Conservation (phyloP, 805 yeast species). For the Suhomyces sp. region DNA sequence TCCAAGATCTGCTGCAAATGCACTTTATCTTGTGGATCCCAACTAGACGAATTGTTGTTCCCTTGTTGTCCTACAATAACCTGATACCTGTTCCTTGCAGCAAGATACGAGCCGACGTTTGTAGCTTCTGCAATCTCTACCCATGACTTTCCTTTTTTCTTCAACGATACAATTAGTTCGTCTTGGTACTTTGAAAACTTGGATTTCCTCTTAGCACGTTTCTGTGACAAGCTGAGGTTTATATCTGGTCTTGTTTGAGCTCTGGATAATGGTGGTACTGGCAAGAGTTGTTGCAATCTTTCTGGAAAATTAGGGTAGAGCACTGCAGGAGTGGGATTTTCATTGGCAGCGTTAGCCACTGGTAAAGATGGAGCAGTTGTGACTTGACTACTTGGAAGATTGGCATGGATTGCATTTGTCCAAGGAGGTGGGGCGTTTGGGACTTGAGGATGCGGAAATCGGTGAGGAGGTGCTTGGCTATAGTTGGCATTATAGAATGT, state of each 20-base stretch:
- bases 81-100: slow-evolving; percentile 76
- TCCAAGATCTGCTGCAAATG: slow-evolving; percentile 55
- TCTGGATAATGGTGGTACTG: slow-evolving; percentile 48
- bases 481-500: slow-evolving; percentile 5
- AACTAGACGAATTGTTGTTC: slow-evolving; percentile 58
- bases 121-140: slow-evolving; percentile 67
- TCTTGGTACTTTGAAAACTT: slow-evolving; percentile 71
- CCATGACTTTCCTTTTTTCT: slow-evolving; percentile 66
- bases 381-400: background rate
- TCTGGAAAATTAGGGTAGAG: slow-evolving; percentile 23
- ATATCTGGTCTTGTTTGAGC: slow-evolving; percentile 44
- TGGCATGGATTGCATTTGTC: slow-evolving; percentile 5
- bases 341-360: background rate
- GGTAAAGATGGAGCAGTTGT: background rate
- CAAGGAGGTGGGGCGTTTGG: slow-evolving; percentile 6
- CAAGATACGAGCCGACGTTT: slow-evolving; percentile 61
- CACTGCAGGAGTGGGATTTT: slow-evolving; percentile 6
- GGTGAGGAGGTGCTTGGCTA: slow-evolving; percentile 6
- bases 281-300: slow-evolving; percentile 32
- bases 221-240: slow-evolving; percentile 39
- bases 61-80: slow-evolving; percentile 83
- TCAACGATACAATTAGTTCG: slow-evolving; percentile 56
- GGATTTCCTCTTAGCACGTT: slow-evolving; percentile 58
- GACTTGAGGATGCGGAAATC: slow-evolving; percentile 7
- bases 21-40: slow-evolving; percentile 56